Conservation (phyloP, 768 basidiomycete genomes). For the Mrakia frigida region DNA sequence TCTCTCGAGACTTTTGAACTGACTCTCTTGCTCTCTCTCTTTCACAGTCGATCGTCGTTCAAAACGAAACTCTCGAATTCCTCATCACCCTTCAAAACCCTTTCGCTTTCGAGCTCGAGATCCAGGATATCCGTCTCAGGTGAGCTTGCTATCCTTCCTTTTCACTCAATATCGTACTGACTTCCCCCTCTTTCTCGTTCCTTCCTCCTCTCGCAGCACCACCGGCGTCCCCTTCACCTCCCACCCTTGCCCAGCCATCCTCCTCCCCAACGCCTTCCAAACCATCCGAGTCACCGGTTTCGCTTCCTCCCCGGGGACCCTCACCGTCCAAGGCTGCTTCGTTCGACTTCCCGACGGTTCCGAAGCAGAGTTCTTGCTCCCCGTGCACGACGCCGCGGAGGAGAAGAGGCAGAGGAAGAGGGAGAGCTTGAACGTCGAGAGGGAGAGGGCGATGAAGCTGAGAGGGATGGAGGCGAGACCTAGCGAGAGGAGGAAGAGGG, state of each 20-base stretch:
- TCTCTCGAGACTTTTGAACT: neutral
- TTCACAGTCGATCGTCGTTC: slow-evolving; percentile 61
- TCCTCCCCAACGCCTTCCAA: slow-evolving; percentile 69
- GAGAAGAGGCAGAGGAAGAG: slow-evolving; percentile 50
- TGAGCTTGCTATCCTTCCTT: slow-evolving; percentile 41
- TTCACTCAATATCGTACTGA: neutral
- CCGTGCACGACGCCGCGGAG: slow-evolving; percentile 65
- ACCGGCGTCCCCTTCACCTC: slow-evolving; percentile 71
- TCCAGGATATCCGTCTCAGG: slow-evolving; percentile 78
- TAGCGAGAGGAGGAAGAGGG: slow-evolving; percentile 18
- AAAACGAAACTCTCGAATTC: slow-evolving; percentile 77
- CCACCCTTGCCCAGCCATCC: slow-evolving; percentile 51
- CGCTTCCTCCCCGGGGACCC: slow-evolving; percentile 59
- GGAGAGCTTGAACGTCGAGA: slow-evolving; percentile 56
- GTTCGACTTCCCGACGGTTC: slow-evolving; percentile 70
- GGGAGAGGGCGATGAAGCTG: slow-evolving; percentile 69
- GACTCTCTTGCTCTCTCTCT: neutral
- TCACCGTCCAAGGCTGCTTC: slow-evolving; percentile 70
- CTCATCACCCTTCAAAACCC: slow-evolving; percentile 82
- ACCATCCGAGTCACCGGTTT: slow-evolving; percentile 65
- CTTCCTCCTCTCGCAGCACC: slow-evolving; percentile 54
- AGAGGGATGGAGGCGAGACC: slow-evolving; percentile 55
- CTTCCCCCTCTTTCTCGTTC: neutral
- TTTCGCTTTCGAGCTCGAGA: slow-evolving; percentile 83
- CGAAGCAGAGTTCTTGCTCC: slow-evolving; percentile 66